Conservation (phyloP, 805 yeast genomes). For the Metschnikowia corniflorae region DNA sequence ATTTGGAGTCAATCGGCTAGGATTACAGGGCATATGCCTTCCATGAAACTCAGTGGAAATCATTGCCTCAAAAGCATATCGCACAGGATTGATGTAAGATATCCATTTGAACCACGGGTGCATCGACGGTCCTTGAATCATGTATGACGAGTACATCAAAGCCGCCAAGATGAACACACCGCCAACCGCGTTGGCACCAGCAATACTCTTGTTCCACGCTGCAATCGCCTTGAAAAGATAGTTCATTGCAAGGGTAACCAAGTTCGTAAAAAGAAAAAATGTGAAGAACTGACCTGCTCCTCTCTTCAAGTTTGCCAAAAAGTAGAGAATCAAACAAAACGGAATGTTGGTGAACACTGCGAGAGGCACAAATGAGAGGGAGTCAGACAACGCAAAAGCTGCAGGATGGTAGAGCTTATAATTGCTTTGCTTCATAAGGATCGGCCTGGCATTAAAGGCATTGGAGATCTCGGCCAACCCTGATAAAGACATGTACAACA, state of each 20-base stretch:
- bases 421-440: conserved; percentile 28
- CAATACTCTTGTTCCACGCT: conserved; percentile 48
- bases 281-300: conserved; percentile 56
- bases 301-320: conserved; percentile 49
- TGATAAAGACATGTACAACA: conserved; percentile 50
- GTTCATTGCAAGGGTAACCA: conserved; percentile 51
- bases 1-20: conserved; percentile 20
- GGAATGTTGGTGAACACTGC: conserved; percentile 42
- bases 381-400: conserved; percentile 25
- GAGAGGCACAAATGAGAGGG: conserved; percentile 23
- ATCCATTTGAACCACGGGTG: conserved; percentile 35
- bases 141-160: conserved; percentile 30
- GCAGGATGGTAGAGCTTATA: conserved; percentile 30
- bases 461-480: conserved; percentile 44
- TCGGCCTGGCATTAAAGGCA: conserved; percentile 23
- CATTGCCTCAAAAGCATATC: conserved; percentile 29
- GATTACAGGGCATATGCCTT: conserved; percentile 25
- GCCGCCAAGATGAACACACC: conserved; percentile 39
- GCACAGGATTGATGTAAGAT: conserved; percentile 35
- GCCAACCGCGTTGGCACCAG: conserved; percentile 55
- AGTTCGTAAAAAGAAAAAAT: conserved; percentile 43
- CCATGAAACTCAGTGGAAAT: conserved; percentile 31
- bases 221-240: conserved; percentile 53
- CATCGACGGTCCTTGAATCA: conserved; percentile 34
- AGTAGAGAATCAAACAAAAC: conserved; percentile 52